Evolutionary conservation across 768 basidiomycete genomes (phyloP), one percentile per base, ranked within the genome.

Genomic region (Rickenella mellea): DNA sequence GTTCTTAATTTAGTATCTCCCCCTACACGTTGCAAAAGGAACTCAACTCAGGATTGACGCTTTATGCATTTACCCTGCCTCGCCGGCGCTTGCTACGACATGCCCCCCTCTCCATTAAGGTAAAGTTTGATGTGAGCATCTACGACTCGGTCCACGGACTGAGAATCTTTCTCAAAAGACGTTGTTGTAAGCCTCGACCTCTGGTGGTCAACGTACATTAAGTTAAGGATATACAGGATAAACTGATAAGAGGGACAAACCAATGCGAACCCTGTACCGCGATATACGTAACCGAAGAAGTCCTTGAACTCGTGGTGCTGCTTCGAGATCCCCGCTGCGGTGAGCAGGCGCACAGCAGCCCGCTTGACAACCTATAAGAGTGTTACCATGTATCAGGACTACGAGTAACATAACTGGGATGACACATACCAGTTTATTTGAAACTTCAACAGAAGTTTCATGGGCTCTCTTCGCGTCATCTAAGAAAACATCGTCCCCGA

Each of bases 401-500:
- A 39, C 19, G 22, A 17, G 6, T 21, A 1, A 40, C 10, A 44
- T 12, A 14, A 22, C 6, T 28, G 22, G 33, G 29, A 41, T 25
- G 30, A 15, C 15, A 58, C 69, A 51, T 47, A 83, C 82, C 47
- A 68, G 69, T 57, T 78, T 83, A 53, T 83, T 84, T 5, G 67
- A 63, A 50, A 65, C 71, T 60, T 83, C 80, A 30, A 74, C 49
- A 11, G 28, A 22, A 21, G 28, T 25, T 19, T 27, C 46, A 14
- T 29, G 21, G 39, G 27, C 19, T 7, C 24, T 22, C 2, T 17
- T 15, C 12, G 33, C 19, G 10, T 36, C 33, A 22, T 19, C 19
- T 17, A 22, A 17, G 33, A 36, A 36, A 4, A 36, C 24, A 22
- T 36, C 33, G 15, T n/a, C n/a, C n/a, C n/a, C n/a, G 33, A 10